Evolutionary conservation across 78 protist species (phyloP), one percentile per base, ranked within the genome.

Genomic region (Guillardia theta): DNA sequence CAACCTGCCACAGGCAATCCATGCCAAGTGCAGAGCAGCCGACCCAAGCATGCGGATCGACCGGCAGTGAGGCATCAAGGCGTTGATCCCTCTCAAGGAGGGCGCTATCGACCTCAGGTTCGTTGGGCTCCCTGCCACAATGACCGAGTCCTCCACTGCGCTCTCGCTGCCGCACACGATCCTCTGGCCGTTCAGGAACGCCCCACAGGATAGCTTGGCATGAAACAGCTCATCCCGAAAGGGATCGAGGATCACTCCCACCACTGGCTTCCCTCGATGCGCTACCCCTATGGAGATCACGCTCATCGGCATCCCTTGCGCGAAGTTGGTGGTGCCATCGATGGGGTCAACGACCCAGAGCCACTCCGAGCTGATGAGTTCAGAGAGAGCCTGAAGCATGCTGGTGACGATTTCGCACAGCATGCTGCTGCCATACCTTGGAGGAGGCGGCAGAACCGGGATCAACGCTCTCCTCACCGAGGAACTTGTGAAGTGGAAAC

Each of bases 321-420:
- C 97, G 90, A 97, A 97, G 64, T 97, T 97, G 8, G 98, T 97
- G 30, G 98, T 97, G 64, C 98, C 98, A 93, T 97, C 98, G 45
- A 97, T 77, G 15, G 98, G 98, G 88, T 97, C 98, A 44, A 95
- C 76, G 39, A 97, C 93, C 97, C 97, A 97, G 15, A 64, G 64
- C 88, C 88, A 92, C 33, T 92, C 94, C 4, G 30, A 0, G 0
- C 18, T 44, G 15, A 5, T 0, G 33, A 5, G 78, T 4, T 12
- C 22, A 5, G 12, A 24, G 39, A 5, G 33, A 10, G 15, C 78
- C 78, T 12, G 43, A 5, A 50, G 58, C 58, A 50, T 15, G 10
- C 58, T 15, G 30, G 58, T 15, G 58, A 19, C 58, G 15, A 10
- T 50, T 15, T 10, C 58, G 58, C 58, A 50, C 58, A 50, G 58